These are phyloP conservation scores for Picochlorum sp. DNA, from an alignment of 139 green algal genomes.

Conservation along the genomic window DNA sequence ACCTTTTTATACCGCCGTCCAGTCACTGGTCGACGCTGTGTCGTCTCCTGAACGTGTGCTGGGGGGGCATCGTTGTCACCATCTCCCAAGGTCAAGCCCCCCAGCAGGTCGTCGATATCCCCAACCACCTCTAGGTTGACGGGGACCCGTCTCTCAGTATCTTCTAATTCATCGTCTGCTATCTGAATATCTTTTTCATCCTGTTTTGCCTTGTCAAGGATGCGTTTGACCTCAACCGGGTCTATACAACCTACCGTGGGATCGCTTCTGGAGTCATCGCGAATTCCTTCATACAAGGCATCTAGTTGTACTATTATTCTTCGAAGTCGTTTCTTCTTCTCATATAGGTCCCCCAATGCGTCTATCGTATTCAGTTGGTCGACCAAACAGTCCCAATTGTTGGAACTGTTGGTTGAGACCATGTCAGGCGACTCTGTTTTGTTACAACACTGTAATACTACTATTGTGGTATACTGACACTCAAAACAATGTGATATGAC, in stretches of 20 bases:
- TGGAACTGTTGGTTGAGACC: not conserved
- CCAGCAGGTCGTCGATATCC: constrained; percentile 12
- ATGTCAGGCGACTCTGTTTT: no score
- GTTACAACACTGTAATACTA: no score
- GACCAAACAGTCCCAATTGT: not conserved
- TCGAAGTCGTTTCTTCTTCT: not conserved
- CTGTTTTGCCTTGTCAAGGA: no score
- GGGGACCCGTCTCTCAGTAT: not conserved
- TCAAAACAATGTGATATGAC: constrained; percentile 4
- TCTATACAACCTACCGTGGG: no score
- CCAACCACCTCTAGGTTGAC: constrained; percentile 6
- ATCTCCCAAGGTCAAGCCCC: not conserved
- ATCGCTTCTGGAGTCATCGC: not conserved
- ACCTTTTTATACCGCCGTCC: constrained; percentile 8
- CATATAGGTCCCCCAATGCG: not conserved
- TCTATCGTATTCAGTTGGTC: not conserved
- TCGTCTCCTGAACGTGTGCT: no score
- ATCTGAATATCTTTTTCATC: not conserved
- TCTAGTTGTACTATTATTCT: no score
- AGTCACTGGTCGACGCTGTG: not conserved
- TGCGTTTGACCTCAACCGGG: no score
- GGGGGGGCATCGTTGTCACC: not conserved
- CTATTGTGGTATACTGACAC: no score
- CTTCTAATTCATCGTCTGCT: not conserved
- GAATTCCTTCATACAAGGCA: not conserved